Conservation (phyloP, 169 alveolate genomes). For the Plasmodium gonderi region DNA sequence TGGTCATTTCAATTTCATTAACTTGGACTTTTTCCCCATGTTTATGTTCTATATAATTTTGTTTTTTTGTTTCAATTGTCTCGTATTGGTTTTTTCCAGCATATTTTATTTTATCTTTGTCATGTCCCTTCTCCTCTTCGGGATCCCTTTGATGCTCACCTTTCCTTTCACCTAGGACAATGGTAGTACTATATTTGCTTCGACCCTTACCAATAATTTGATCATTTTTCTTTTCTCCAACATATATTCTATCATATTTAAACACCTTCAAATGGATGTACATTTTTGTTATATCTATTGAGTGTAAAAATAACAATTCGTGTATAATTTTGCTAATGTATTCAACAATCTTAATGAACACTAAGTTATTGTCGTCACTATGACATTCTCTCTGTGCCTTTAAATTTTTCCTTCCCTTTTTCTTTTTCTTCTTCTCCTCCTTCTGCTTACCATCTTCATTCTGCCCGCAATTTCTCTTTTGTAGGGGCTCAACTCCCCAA, state of each 20-base stretch:
- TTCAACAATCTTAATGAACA: slow-evolving; percentile 63
- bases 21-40: background rate
- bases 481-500: too few species aligned
- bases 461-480: too few species aligned
- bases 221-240: slow-evolving; percentile 6
- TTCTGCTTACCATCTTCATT: background rate
- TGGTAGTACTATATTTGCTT: background rate
- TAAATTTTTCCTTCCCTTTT: background rate
- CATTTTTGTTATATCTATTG: slow-evolving; percentile 67
- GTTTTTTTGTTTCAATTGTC: background rate
- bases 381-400: background rate
- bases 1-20: background rate
- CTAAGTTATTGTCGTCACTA: slow-evolving; percentile 4
- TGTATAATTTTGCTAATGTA: slow-evolving; percentile 72
- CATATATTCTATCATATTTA: slow-evolving; percentile 68
- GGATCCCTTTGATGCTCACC: background rate
- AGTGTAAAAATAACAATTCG: slow-evolving; percentile 60
- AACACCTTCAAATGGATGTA: slow-evolving; percentile 37
- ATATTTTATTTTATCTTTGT: background rate
- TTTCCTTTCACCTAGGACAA: background rate
- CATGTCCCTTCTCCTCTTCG: background rate
- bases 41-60: background rate
- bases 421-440: background rate
- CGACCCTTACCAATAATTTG: slow-evolving; percentile 4
- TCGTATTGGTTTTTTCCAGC: background rate